These are phyloP conservation scores for Gaultheria prostrata DNA, from an alignment of 148 eudicot genomes.

Conservation along the genomic window DNA sequence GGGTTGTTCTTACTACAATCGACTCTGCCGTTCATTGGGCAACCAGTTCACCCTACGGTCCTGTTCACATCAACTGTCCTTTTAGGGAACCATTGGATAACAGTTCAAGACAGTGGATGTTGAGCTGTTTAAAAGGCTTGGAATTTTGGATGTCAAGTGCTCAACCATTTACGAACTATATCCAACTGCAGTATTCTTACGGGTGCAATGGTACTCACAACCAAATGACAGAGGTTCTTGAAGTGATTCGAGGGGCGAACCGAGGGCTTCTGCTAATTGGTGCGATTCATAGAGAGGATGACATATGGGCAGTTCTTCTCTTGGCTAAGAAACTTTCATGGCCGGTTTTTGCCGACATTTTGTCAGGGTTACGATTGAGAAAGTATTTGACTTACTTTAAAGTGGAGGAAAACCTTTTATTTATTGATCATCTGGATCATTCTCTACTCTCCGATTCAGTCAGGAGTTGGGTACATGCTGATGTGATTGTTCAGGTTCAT, in stretches of 20 bases:
- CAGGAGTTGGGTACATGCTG: conserved; percentile 57
- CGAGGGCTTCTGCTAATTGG: conserved; percentile 71
- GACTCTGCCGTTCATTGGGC: conserved; percentile 85
- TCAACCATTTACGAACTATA: conserved; percentile 70
- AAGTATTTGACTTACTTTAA: conserved; percentile 51
- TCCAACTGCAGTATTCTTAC: conserved; percentile 39
- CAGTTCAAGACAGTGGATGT: conserved; percentile 46
- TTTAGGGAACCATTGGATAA: conserved; percentile 87
- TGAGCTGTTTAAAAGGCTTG: conserved; percentile 66
- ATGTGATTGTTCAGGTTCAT: conserved; percentile 81
- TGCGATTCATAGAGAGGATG: conserved; percentile 65
- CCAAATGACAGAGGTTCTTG: conserved; percentile 49
- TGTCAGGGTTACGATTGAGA: conserved; percentile 84
- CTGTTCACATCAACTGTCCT: conserved; percentile 89
- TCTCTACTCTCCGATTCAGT: conserved; percentile 56
- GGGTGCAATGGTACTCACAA: conserved; percentile 27
- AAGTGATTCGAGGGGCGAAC: conserved; percentile 50
- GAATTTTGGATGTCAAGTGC: conserved; percentile 67
- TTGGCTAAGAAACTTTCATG: conserved; percentile 82
- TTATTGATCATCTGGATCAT: conserved; percentile 90
- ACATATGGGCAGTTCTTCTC: conserved; percentile 84
- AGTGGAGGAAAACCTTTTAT: conserved; percentile 41
- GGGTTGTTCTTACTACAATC: conserved; percentile 85
- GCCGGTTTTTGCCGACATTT: conserved; percentile 85
- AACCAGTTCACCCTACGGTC: conserved; percentile 72